Evolutionary conservation across 495 filamentous ascomycete species (phyloP).

Genomic region (Aspergillus indologenus): DNA sequence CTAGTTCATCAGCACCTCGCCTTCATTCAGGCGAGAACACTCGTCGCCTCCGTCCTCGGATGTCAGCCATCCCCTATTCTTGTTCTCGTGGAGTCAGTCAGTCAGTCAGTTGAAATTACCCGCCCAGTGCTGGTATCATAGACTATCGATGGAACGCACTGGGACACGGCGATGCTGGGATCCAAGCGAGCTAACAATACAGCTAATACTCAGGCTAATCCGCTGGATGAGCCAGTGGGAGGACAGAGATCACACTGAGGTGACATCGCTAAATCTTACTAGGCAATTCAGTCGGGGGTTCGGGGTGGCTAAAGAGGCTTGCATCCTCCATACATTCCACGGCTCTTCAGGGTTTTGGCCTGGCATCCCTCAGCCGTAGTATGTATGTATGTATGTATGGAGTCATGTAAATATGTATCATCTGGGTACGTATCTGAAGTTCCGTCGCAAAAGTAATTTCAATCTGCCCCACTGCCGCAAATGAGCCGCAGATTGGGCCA

Average conservation of each 20-base stretch:
- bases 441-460: too few relatives aligned
- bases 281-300: background rate
- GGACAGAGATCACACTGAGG: background rate
- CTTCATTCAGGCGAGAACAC: background rate
- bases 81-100: background rate
- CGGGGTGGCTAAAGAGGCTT: conserved; percentile 4
- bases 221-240: conserved; percentile 7
- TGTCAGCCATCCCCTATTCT: background rate
- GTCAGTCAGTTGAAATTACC: background rate
- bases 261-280: conserved; percentile 8
- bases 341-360: background rate
- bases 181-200: background rate
- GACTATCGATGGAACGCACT: background rate
- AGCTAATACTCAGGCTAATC: conserved; percentile 6
- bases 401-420: background rate
- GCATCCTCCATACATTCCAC: conserved; percentile 11
- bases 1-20: background rate
- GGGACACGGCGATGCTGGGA: conserved; percentile 7
- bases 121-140: background rate
- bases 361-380: background rate
- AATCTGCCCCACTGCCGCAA: conserved; percentile 3
- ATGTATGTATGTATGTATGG: background rate
- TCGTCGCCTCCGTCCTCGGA: background rate
- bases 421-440: too few relatives aligned
- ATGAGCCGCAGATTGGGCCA: conserved; percentile 18